Percentiles rank a stretch among this genome's conserved stretches.
Evolutionary conservation across 179 eudicot species (phyloP).

Genomic region (Vitellaria paradoxa): DNA sequence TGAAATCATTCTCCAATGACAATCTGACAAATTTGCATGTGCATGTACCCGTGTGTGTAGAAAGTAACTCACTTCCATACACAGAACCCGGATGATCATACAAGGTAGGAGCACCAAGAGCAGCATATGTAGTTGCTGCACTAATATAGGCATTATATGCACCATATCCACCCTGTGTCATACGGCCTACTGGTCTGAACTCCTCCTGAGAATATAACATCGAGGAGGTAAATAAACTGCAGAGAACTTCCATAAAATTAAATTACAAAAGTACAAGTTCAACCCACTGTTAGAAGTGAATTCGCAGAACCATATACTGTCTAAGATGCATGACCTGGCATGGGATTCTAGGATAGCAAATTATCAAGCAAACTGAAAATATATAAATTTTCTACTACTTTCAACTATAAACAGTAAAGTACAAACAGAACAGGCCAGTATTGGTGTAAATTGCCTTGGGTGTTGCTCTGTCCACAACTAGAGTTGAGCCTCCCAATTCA

Average conservation of each 20-base stretch:
- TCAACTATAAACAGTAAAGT: not conserved
- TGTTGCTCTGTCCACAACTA: conserved; percentile 99
- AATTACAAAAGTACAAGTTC: not conserved
- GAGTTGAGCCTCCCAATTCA: conserved; percentile 87
- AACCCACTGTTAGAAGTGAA: not conserved
- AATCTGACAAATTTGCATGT: not conserved
- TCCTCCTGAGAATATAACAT: conserved; percentile 59
- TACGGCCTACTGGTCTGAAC: conserved; percentile 56
- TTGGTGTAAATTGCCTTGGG: conserved; percentile 60
- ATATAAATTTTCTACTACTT: not conserved
- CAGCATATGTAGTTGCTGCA: conserved; percentile 95
- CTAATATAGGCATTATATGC: conserved; percentile 87
- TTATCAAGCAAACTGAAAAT: not conserved
- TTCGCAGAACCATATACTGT: not conserved
- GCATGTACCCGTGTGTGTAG: not conserved
- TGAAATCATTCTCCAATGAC: not conserved
- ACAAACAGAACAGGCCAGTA: not conserved
- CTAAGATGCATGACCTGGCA: not conserved
- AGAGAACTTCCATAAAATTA: not conserved
- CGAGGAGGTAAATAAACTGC: conserved; percentile 3
- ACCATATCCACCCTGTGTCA: conserved; percentile 84
- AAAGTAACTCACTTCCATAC: conserved; percentile 80
- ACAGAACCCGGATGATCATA: conserved; percentile 80
- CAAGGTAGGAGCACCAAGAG: conserved; percentile 91
- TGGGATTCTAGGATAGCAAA: not conserved